phyloP scores from a whole-genome alignment of 768 basidiomycete species.

The Hydnum rufescens region DNA sequence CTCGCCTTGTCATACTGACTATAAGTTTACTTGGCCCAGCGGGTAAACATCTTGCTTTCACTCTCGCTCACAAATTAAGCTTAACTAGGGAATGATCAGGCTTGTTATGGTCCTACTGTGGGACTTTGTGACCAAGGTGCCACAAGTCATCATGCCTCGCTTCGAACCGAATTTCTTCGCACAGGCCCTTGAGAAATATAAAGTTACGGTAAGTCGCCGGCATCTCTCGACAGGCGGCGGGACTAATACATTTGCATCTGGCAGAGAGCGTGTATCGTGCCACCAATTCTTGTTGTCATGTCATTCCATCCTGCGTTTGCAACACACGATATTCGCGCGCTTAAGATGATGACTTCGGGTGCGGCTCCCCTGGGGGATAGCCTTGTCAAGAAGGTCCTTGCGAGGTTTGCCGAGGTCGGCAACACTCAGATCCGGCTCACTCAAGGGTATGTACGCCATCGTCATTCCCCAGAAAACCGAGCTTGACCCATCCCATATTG shows the following conservation, averaged over 20 bases:
- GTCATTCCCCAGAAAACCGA: neutral
- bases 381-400: neutral
- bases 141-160: constrained; percentile 21
- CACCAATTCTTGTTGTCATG: constrained; percentile 66
- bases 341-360: constrained; percentile 43
- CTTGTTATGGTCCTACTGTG: neutral
- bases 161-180: constrained; percentile 61
- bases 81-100: neutral
- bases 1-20: neutral
- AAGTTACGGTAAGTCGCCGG: constrained; percentile 23
- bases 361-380: constrained; percentile 44
- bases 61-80: neutral
- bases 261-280: constrained; percentile 35
- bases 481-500: neutral
- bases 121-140: constrained; percentile 11
- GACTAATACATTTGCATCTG: neutral
- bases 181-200: constrained; percentile 42
- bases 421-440: neutral
- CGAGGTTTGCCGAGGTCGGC: neutral
- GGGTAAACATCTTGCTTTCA: neutral
- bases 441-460: neutral
- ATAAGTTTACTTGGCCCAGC: neutral
- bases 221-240: neutral
- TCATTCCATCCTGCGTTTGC: constrained; percentile 35
- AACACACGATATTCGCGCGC: constrained; percentile 42